Percentiles rank a stretch among this genome's conserved stretches.
phyloP scores from a whole-genome alignment of 2,329 filamentous ascomycete species.

The Aschersonia sp. region DNA sequence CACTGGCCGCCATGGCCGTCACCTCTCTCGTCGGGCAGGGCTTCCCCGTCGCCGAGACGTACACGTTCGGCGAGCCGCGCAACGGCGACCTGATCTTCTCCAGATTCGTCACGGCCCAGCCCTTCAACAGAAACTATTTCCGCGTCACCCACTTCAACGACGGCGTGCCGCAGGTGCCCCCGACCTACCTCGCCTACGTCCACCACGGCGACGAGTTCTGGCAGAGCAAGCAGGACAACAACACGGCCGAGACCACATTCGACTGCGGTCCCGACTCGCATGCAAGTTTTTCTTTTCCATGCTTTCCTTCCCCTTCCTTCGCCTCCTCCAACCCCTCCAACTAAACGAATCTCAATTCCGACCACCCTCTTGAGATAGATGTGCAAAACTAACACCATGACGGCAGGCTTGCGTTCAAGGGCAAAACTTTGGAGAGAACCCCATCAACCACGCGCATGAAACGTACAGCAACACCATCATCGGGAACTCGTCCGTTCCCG shows the following conservation, averaged over 20 bases:
- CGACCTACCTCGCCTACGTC: conserved; percentile 37
- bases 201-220: conserved; percentile 51
- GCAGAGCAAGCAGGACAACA: conserved; percentile 7
- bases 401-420: no score
- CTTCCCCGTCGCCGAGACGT: conserved; percentile 27
- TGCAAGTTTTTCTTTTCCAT: background rate
- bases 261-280: background rate
- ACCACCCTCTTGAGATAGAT: no score
- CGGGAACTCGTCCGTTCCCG: no score
- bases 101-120: conserved; percentile 30
- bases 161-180: conserved; percentile 46
- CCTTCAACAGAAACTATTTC: conserved; percentile 25
- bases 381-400: no score
- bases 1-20: conserved; percentile 39
- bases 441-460: no score
- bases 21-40: conserved; percentile 32
- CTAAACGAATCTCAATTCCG: no score
- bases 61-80: conserved; percentile 48
- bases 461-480: no score
- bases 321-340: no score
- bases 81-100: conserved; percentile 38
- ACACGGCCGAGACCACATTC: background rate
- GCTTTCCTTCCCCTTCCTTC: no score
- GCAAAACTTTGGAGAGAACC: no score
- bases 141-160: conserved; percentile 49